These are phyloP conservation scores for Ascoidea tarda DNA, from an alignment of 805 yeast genomes.

Conservation along the genomic window DNA sequence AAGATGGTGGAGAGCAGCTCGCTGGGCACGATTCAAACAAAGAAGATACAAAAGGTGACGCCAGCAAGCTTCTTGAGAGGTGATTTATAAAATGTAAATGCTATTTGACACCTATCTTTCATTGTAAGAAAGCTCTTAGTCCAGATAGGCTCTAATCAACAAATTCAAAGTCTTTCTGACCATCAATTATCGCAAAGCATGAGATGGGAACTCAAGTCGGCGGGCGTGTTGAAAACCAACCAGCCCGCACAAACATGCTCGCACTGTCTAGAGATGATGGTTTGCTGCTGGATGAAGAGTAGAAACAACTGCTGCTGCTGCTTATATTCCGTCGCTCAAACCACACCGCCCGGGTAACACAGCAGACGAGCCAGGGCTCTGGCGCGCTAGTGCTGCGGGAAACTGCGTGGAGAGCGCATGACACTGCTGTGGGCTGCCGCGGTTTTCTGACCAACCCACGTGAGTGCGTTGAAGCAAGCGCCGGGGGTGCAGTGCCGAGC, in stretches of 20 bases:
- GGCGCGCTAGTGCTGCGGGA: background rate
- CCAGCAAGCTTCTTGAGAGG: conserved; percentile 3
- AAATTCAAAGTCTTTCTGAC: background rate
- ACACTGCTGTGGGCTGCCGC: background rate
- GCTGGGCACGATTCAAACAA: conserved; percentile 9
- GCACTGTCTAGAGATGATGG: background rate
- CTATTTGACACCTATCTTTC: background rate
- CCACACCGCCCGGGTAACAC: conserved; percentile 1
- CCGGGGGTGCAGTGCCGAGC: background rate
- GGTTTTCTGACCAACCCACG: conserved; percentile 3
- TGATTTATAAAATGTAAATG: background rate
- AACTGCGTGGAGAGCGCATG: background rate
- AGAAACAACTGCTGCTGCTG: background rate
- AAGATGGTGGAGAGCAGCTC: conserved; percentile 5
- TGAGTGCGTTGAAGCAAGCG: background rate
- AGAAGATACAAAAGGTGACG: conserved; percentile 3
- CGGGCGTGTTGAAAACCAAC: too few species aligned
- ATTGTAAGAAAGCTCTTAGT: background rate
- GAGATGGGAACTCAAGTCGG: too few species aligned
- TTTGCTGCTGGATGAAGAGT: background rate
- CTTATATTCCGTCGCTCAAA: conserved; percentile 2
- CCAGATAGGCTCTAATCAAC: background rate
- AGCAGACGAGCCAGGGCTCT: conserved; percentile 1
- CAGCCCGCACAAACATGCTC: background rate
- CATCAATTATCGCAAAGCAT: background rate